These are phyloP conservation scores for Hypoxylon fragiforme DNA, from an alignment of 495 filamentous ascomycete genomes.

Conservation along the genomic window DNA sequence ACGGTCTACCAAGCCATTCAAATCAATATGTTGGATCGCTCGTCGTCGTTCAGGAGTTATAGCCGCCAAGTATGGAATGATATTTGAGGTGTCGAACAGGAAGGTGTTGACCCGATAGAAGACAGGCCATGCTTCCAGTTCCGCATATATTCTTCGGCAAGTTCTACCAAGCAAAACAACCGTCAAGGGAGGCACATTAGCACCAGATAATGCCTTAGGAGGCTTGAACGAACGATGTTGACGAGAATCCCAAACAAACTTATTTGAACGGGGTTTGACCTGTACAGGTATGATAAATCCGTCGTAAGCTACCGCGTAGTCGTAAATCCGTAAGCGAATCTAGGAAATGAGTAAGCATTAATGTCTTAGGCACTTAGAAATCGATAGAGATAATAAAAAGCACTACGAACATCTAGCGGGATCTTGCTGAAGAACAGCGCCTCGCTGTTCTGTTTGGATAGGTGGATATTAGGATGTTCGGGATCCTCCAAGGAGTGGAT, in stretches of 20 bases:
- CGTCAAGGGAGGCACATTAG: no score
- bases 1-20: no score
- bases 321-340: slow-evolving; percentile 4
- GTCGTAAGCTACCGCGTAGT: background rate
- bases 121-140: background rate
- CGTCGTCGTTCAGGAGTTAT: slow-evolving; percentile 1
- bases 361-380: no score
- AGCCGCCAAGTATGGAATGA: background rate
- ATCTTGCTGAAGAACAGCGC: background rate
- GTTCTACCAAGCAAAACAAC: background rate
- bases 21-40: background rate
- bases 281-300: background rate
- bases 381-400: no score
- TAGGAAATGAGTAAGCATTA: slow-evolving; percentile 1
- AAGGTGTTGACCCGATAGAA: slow-evolving; percentile 7
- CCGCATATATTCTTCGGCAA: background rate
- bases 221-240: no score
- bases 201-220: no score
- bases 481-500: background rate
- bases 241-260: background rate
- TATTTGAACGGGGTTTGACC: background rate
- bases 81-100: background rate
- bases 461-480: background rate
- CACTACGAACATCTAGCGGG: slow-evolving; percentile 1
- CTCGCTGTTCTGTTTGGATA: background rate